Percentiles rank a stretch among this genome's conserved stretches.
Conservation (phyloP, 306 rosid species). For the Quercus suber region DNA sequence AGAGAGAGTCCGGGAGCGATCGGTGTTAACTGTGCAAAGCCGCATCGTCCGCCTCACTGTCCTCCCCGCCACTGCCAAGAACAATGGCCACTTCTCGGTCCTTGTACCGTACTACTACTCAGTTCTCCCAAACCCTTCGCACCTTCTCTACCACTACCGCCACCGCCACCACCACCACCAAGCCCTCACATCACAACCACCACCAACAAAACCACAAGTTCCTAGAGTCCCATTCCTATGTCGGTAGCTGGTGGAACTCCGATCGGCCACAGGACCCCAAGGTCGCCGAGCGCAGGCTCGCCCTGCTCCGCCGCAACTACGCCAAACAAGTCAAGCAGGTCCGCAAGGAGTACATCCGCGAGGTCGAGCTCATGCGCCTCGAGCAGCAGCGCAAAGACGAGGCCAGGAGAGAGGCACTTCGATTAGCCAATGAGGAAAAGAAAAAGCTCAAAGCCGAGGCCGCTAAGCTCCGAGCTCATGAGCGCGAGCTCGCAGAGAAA, state of each 20-base stretch:
- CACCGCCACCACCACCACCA: conserved; percentile 7
- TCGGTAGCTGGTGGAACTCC: conserved; percentile 38
- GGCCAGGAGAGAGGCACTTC: conserved; percentile 40
- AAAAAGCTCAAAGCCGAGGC: conserved; percentile 48
- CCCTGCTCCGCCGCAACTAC: conserved; percentile 43
- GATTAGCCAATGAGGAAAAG: conserved; percentile 46
- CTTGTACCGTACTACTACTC: neutral
- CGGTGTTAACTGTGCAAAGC: too few relatives aligned
- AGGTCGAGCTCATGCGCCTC: conserved; percentile 47
- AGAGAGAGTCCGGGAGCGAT: too few relatives aligned
- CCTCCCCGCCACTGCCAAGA: too few relatives aligned
- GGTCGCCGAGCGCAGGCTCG: conserved; percentile 46
- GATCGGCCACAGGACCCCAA: conserved; percentile 38
- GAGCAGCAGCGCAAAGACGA: conserved; percentile 50
- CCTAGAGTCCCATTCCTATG: conserved; percentile 30
- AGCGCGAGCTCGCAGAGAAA: conserved; percentile 36
- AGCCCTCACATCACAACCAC: conserved; percentile 33
- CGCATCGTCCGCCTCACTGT: too few relatives aligned
- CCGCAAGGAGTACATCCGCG: conserved; percentile 44
- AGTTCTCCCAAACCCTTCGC: conserved; percentile 16
- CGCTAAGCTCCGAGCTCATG: conserved; percentile 41
- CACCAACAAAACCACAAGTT: conserved; percentile 33
- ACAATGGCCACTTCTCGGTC: neutral
- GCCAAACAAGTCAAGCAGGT: conserved; percentile 45
- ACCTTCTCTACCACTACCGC: conserved; percentile 22